Base-by-base conservation (phyloP, 2,329 filamentous ascomycete genomes). In the Xylaria polymorpha region DNA sequence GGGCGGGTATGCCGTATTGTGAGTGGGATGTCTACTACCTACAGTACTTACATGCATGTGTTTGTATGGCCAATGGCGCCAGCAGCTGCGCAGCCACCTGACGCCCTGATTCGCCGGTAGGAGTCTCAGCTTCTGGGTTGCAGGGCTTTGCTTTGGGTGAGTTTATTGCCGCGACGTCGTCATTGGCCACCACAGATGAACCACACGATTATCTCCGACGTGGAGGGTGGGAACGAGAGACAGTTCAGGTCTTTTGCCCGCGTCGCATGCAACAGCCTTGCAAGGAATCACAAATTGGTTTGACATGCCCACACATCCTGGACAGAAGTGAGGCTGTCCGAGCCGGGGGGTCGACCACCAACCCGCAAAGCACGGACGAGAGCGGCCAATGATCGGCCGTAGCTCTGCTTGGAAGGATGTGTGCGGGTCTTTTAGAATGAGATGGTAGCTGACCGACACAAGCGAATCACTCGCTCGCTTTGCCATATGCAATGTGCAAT, bases 181-280 rank as follows among this genome's bases (percentile, higher is more conserved):
- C 61, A 72, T 70, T 72, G 70, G 70, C 64, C 55, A 55, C 50
- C 44, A 48, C 25, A 68, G 70, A 72, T 68, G 70, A 72, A 72
- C 70, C 64, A 58, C 61, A 67, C 74, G 73, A 77, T 76, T 77
- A 78, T 77, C 76, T 77, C 77, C 75, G 77, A 75, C 61, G 43
- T 63, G 71, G 71, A 74, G 75, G 74, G 76, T 77, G 58, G 74
- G 67, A 66, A 74, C 74, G 71, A 69, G 70, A 73, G 71, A 75
- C 74, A 69, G 66, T 74, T 72, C 74, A 73, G 71, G 71, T 75
- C 68, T 70, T 68, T 67, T 67, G 72, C 71, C 73, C 71, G 72
- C 71, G 69, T 73, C 70, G 74, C 74, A 77, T 78, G 76, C 77
- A 77, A 72, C 76, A 80, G 79, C 78, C 76, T 80, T 76, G 76